Percentiles rank a stretch among this genome's conserved stretches.
Conservation (phyloP, 371 early-diverging fungal species). For the Lichtheimia hyalospora region DNA sequence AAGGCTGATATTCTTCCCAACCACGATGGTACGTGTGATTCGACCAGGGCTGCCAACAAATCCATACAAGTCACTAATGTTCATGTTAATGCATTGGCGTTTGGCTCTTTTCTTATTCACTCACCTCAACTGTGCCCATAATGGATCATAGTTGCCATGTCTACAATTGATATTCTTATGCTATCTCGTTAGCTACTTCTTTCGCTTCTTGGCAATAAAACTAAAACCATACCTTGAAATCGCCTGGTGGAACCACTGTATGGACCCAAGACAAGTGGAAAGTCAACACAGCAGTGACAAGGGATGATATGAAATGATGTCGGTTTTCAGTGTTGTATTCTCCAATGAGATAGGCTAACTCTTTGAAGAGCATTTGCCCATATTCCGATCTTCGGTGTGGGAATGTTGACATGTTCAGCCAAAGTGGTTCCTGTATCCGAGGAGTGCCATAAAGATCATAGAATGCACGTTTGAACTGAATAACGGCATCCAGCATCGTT, state of each 20-base stretch:
- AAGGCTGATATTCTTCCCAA: conserved; percentile 50
- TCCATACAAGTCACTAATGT: conserved; percentile 59
- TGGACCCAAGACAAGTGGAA: conserved; percentile 69
- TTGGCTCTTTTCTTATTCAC: neutral
- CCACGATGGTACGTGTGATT: conserved; percentile 59
- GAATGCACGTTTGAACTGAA: conserved; percentile 52
- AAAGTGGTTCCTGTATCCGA: conserved; percentile 65
- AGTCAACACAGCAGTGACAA: conserved; percentile 55
- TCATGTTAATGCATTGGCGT: neutral
- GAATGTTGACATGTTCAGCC: conserved; percentile 68
- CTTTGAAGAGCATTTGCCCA: conserved; percentile 48
- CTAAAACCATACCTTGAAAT: conserved; percentile 25
- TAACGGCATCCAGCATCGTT: conserved; percentile 45
- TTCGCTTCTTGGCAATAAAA: neutral
- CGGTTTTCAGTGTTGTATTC: conserved; percentile 39
- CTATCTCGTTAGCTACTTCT: neutral
- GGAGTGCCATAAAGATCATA: conserved; percentile 58
- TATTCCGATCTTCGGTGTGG: conserved; percentile 53
- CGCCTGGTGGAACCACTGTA: conserved; percentile 58
- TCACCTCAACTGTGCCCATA: conserved; percentile 69
- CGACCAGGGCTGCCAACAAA: conserved; percentile 54
- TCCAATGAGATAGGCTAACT: conserved; percentile 50
- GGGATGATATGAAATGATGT: conserved; percentile 51
- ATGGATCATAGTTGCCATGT: conserved; percentile 63
- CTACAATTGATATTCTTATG: conserved; percentile 35